Base-by-base conservation (phyloP, 345 rosid genomes). In the Euphorbia peplus region DNA sequence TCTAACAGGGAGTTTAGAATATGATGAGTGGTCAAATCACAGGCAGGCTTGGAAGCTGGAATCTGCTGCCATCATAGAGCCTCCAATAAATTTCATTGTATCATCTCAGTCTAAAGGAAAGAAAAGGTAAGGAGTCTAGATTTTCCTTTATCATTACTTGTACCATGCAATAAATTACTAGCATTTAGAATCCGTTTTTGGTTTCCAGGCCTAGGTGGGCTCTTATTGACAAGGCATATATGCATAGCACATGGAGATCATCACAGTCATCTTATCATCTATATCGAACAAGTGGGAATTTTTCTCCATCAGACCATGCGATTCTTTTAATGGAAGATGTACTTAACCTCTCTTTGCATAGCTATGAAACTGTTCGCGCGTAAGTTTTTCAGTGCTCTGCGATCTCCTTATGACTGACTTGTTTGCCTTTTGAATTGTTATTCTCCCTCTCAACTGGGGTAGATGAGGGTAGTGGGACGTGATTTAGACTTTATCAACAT, bases 41-140 rank as follows among this genome's bases (percentile, higher is more conserved):
- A 83, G 96, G 82, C 99, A 91, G 84, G 95, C 93, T 70, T 91
- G 96, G 99, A 95, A 91, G 86, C 81, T 91, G 82, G 97, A 95
- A 80, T 91, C 97, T 74, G 90, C 99, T 76, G 96, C 97, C 60
- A 87, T 91, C 73, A 74, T 88, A 50, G 99, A 95, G 83, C 99
- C 99, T 83, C 87, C 99, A 51, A 79, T 86, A 72, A 95, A 95
- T 81, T 95, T 88, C 84, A 88, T 95, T 60, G 89, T 85, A 55
- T 83, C 89, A 55, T 82, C 87, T 67, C 91, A 89, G 82, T 85
- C 95, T 70, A 85, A 83, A 81, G 96, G 96, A 75, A 95, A 85
- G 81, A 89, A 90, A 85, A 89, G 99, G 99, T 88, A 73, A 63
- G 51, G 41, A 42, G 22, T 56, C 63, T 32, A 69, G 63, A 37